These are phyloP conservation scores for Tephrocybe sp. DNA, from an alignment of 768 basidiomycete species.

Conservation along the genomic window DNA sequence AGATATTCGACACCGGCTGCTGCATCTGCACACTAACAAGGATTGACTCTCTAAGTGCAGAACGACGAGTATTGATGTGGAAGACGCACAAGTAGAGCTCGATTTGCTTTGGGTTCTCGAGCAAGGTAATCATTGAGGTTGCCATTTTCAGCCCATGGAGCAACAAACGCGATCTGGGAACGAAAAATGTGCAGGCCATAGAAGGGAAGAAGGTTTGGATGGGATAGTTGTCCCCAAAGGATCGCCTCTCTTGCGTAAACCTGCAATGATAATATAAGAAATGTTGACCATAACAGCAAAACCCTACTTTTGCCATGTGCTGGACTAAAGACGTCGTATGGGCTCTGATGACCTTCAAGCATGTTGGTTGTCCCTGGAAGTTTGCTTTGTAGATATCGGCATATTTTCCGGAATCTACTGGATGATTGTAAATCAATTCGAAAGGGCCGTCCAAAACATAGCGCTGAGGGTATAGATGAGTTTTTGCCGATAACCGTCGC, in stretches of 20 bases:
- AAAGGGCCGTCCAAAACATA: neutral
- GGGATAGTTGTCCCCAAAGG: conserved; percentile 28
- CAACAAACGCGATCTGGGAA: conserved; percentile 28
- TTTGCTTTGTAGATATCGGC: conserved; percentile 2
- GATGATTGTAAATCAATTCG: neutral
- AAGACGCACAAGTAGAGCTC: conserved; percentile 28
- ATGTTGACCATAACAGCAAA: neutral
- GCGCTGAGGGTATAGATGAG: conserved; percentile 6
- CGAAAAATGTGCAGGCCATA: conserved; percentile 25
- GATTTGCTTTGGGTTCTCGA: conserved; percentile 18
- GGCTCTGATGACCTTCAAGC: conserved; percentile 7
- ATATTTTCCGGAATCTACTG: neutral
- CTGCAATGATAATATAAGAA: neutral
- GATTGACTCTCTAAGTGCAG: neutral
- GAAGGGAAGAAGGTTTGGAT: conserved; percentile 28
- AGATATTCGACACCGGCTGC: conserved; percentile 24
- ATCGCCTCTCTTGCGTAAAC: conserved; percentile 12
- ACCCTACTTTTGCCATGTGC: neutral
- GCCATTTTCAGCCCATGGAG: conserved; percentile 22
- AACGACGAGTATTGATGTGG: conserved; percentile 1
- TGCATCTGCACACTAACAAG: conserved; percentile 16
- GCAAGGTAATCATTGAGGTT: conserved; percentile 27
- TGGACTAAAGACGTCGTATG: neutral
- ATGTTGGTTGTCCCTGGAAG: neutral
- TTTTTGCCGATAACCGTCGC: conserved; percentile 7